These are phyloP conservation scores for Murraya koenigii DNA, from an alignment of 345 rosid genomes.

Conservation along the genomic window DNA sequence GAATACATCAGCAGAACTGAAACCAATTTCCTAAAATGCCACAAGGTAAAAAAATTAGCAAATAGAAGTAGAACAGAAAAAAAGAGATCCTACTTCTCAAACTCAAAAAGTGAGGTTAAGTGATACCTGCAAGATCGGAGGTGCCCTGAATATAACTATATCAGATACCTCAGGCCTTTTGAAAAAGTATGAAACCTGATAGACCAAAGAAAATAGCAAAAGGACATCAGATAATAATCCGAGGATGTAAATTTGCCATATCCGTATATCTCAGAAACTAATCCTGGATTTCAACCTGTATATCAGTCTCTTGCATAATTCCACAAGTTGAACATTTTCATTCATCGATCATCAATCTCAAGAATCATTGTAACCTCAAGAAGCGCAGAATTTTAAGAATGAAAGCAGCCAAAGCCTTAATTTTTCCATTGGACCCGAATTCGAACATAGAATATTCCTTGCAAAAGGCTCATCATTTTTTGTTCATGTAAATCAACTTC, in stretches of 20 bases:
- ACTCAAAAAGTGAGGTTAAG: not conserved
- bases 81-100: not conserved
- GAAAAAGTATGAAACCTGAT: conserved; percentile 77
- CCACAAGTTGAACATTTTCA: not conserved
- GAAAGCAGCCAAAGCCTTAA: not conserved
- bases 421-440: not conserved
- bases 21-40: conserved; percentile 60
- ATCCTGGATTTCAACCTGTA: not conserved
- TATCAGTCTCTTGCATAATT: not conserved
- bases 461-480: not conserved
- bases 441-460: not conserved
- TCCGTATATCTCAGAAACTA: not conserved
- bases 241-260: not conserved
- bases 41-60: conserved; percentile 12
- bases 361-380: not conserved
- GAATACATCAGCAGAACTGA: conserved; percentile 60
- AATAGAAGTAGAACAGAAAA: not conserved
- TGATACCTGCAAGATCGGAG: conserved; percentile 67
- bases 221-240: not conserved
- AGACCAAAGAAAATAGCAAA: conserved; percentile 6
- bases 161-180: conserved; percentile 83
- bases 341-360: not conserved
- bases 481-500: not conserved
- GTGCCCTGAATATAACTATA: conserved; percentile 84
- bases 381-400: not conserved